Evolutionary conservation across 768 basidiomycete species (phyloP), one percentile per base, ranked within the genome.

Genomic region (Lepiota venenata): DNA sequence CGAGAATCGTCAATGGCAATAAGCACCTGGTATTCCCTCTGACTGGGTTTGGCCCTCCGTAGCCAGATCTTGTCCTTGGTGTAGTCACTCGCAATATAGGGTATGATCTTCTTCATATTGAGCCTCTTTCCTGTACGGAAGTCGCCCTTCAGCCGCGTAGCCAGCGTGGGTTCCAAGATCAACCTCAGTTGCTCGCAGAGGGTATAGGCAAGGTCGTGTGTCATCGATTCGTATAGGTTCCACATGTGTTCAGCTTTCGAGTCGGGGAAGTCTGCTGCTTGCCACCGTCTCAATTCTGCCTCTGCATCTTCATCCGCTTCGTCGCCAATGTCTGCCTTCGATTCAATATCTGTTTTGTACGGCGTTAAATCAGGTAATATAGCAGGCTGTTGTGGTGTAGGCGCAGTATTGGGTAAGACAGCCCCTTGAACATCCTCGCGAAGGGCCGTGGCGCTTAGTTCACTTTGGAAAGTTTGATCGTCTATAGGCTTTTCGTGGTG

Each of bases 21-120:
- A 38, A 98, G 81, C 2, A 99, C 84, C 64, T 99, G 96, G 69
- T 98, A 98, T 65, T 97, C 95, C 45, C 97, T 82, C 63, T 91
- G 85, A 66, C 91, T 93, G 4, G 97, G 96, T 47, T 89, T 85
- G 3, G 95, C 97, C 18, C 97, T 82, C 21, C 96, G 87, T 35
- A 98, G 76, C 97, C 97, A 99, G 59, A 98, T 98, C 72, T 95
- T 95, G 79, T 99, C 96, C 69, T 98, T 98, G 48, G 95, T 98
- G 75, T 92, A 99, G 72, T 99, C 97, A 71, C 89, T 92, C 35
- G 97, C 96, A 57, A 99, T 95, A 76, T 96, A 98, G 2, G 91
- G 85, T 57, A 99, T 95, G 68, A 98, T 93, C 72, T 95, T 95
- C 68, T 95, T 93, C 96, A 98, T 98, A 70, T 98, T 98, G 27